These are phyloP conservation scores for Yamadazyma aaseri DNA, from an alignment of 1,139 yeast genomes.

Conservation along the genomic window DNA sequence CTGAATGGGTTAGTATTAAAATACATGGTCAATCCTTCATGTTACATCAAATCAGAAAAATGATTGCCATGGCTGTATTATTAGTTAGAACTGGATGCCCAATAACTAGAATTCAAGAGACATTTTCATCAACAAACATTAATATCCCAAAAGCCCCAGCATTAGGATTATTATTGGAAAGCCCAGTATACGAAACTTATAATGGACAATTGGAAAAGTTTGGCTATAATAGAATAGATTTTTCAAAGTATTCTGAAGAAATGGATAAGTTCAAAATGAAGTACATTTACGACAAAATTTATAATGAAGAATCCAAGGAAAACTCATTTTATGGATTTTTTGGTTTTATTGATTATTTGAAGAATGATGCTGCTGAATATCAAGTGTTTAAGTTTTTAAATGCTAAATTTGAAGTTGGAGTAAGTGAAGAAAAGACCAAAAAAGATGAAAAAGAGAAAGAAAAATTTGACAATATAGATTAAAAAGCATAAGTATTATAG, in stretches of 20 bases:
- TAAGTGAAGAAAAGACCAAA: conserved; percentile 15
- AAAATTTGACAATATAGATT: conserved; percentile 19
- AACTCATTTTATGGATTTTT: conserved; percentile 88
- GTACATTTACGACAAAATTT: conserved; percentile 87
- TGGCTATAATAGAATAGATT: conserved; percentile 79
- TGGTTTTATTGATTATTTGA: conserved; percentile 80
- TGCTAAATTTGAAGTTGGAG: conserved; percentile 42
- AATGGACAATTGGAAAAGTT: conserved; percentile 68
- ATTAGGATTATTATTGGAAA: conserved; percentile 82
- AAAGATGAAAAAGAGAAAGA: conserved; percentile 3
- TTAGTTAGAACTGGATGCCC: conserved; percentile 88
- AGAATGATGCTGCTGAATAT: conserved; percentile 24
- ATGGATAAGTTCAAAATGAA: conserved; percentile 87
- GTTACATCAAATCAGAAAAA: conserved; percentile 96
- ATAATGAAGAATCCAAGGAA: conserved; percentile 82
- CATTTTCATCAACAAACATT: conserved; percentile 70
- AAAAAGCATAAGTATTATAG: too few species aligned
- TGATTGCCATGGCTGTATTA: conserved; percentile 94
- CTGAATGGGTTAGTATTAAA: conserved; percentile 95
- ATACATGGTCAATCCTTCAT: conserved; percentile 98
- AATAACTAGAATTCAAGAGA: conserved; percentile 66
- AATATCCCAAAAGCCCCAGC: conserved; percentile 99
- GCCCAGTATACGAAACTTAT: conserved; percentile 88
- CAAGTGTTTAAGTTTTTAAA: conserved; percentile 73
- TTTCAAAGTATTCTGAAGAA: conserved; percentile 61